Percentiles rank a stretch among this genome's conserved stretches.
Evolutionary conservation across 139 green algal species (phyloP).

Genomic region (Chlamydomonas sp.): DNA sequence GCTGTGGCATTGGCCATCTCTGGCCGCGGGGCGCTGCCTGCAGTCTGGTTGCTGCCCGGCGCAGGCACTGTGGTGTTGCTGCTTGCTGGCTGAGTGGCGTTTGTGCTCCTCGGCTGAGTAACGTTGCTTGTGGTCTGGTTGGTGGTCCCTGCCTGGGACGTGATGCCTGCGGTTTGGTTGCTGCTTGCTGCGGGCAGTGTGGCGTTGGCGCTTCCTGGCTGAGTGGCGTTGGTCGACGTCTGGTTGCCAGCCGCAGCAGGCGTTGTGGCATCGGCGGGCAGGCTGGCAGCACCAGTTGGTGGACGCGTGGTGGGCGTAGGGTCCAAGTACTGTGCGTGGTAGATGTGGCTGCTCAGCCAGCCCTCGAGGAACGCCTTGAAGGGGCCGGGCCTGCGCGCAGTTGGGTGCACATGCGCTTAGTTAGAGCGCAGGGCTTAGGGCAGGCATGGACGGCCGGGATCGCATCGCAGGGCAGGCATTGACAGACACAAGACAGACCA

Average conservation of each 20-base stretch:
- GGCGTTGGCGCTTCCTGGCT: not conserved
- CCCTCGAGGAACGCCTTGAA: slow-evolving; percentile 3
- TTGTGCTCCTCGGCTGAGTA: too few species aligned
- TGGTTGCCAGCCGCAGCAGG: not conserved
- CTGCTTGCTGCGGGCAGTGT: not conserved
- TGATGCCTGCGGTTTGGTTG: not conserved
- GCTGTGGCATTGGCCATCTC: too few species aligned
- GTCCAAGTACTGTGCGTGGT: not conserved
- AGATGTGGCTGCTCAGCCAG: slow-evolving; percentile 7
- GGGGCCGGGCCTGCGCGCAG: not conserved
- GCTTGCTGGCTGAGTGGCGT: too few species aligned
- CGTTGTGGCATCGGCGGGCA: not conserved
- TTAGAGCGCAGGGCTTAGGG: not conserved
- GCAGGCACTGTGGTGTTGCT: too few species aligned
- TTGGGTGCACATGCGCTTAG: not conserved
- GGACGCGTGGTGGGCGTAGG: too few species aligned
- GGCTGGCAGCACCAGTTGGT: too few species aligned
- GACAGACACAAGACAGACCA: not conserved
- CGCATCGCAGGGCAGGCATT: too few species aligned
- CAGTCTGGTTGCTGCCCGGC: too few species aligned
- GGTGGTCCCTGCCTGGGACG: too few species aligned
- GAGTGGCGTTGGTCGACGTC: not conserved
- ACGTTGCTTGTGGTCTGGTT: too few species aligned
- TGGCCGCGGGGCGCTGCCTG: too few species aligned
- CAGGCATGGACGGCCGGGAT: too few species aligned